Evolutionary conservation across 2,329 filamentous ascomycete genomes (phyloP), one percentile per base, ranked within the genome.

Genomic region (Neonectria ditissima): DNA sequence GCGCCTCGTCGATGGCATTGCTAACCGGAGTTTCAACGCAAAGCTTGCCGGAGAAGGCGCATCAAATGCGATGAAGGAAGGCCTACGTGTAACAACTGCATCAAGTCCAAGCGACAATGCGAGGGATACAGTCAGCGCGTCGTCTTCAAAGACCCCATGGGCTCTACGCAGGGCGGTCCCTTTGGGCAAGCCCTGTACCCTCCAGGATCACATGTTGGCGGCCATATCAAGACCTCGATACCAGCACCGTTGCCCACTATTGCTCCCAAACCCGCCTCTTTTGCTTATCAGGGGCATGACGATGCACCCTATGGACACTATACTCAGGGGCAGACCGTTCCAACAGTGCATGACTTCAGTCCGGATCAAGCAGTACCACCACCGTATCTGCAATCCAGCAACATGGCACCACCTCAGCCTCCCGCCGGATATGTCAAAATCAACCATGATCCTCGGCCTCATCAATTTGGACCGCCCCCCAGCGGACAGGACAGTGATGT

Each of bases 41-140:
- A 75, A 94, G 92, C 96, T 62, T 99, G 96, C 80, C 91, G 96
- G 67, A 95, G 92, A 80, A 91, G 96, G 56, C 92, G 96, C 66
- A 98, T 99, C 80, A 99, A 98, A 80, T 99, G 96, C 78, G 96
- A 96, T 66, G 96, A 98, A 78, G 92, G 93, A 73, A 87, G 91
- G 53, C 93, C 93, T 26, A 91, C 86, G 28, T 96, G 93, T 79
- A 89, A 86, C 74, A 97, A 97, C 75, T 97, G 93, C 80, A 89
- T 92, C 80, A 96, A 95, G 75, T 95, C 92, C 18, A 95, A 94
- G 78, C 87, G 93, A 14, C 84, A 89, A 69, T 97, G 93, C 76
- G 92, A 96, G 77, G 93, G 93, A 56, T 96, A 96, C 77, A 93
- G 89, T 70, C 91, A 93, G 76, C 87, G 91, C 50, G 89, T 96